Evolutionary conservation across 176 grass and related monocot genomes (phyloP).

Genomic region (Aegilops bicornis): DNA sequence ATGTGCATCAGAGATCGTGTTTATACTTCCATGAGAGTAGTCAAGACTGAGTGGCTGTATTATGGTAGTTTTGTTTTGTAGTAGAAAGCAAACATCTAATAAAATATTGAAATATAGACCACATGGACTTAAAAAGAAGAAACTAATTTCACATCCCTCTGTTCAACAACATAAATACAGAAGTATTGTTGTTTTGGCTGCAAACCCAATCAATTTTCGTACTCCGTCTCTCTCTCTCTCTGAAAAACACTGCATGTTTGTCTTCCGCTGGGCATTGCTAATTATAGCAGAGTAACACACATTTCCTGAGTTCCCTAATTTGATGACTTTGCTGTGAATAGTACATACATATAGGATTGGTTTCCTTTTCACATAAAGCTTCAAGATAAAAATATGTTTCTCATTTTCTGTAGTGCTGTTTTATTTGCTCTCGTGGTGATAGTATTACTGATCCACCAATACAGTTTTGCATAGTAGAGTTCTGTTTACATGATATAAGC

Average conservation of each 20-base stretch:
- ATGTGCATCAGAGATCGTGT: background rate
- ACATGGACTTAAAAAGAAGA: background rate
- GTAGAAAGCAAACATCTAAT: conserved; percentile 1
- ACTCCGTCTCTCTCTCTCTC: no score
- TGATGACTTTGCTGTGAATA: background rate
- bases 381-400: background rate
- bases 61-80: background rate
- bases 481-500: background rate
- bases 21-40: conserved; percentile 13
- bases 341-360: background rate
- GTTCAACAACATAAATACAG: no score
- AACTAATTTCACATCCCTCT: no score
- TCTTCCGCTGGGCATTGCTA: background rate
- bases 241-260: background rate
- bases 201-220: background rate
- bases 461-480: background rate
- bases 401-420: background rate
- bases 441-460: background rate
- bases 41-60: background rate
- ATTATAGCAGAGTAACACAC: background rate
- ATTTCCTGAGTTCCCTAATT: conserved; percentile 1
- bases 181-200: no score
- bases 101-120: background rate
- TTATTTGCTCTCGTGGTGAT: background rate
- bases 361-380: background rate